Conservation (phyloP, 805 yeast genomes). For the Saccharomycopsis sp. region DNA sequence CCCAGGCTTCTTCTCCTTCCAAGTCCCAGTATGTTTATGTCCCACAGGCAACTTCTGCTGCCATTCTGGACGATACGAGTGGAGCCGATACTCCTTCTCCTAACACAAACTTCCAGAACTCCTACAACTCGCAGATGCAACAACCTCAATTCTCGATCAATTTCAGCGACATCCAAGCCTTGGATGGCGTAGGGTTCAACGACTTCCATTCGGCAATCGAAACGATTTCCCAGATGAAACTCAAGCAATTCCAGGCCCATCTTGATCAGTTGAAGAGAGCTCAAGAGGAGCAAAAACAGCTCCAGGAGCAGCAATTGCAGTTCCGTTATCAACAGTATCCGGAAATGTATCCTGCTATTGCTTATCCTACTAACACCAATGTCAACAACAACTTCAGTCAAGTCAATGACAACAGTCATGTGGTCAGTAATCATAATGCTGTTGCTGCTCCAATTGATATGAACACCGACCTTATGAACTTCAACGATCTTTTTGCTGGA, state of each 20-base stretch:
- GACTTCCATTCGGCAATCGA: constrained; percentile 20
- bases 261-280: constrained; percentile 16
- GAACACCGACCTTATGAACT: background rate
- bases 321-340: background rate
- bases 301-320: background rate
- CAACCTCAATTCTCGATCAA: background rate
- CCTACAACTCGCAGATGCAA: background rate
- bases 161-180: constrained; percentile 2
- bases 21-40: background rate
- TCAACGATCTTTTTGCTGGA: background rate
- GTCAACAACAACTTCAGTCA: background rate
- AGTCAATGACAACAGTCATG: background rate
- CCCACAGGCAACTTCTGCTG: no score
- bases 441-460: background rate
- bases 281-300: constrained; percentile 12
- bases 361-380: background rate
- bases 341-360: background rate
- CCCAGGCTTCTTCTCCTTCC: background rate
- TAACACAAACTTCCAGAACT: background rate
- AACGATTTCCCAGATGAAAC: constrained; percentile 11
- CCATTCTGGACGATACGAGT: no score
- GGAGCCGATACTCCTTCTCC: background rate
- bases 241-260: constrained; percentile 11
- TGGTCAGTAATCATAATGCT: background rate
- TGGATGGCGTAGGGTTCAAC: constrained; percentile 15